Evolutionary conservation across 1,284 basidiomycete species (phyloP).

Genomic region (Trichosporon inkin): DNA sequence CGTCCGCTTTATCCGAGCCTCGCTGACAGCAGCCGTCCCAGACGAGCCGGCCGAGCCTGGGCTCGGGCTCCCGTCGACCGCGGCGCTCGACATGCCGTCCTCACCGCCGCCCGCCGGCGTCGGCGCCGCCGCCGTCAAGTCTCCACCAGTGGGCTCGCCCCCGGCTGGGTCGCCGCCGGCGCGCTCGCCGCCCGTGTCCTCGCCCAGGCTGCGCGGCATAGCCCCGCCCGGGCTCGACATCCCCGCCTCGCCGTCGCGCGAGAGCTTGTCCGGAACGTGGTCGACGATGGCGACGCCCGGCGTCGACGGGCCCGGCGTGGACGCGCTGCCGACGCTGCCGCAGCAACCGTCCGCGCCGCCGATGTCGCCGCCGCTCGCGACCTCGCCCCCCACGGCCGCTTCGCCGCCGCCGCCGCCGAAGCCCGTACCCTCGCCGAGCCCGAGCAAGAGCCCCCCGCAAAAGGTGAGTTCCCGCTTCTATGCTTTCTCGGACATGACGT

Average conservation of each 20-base stretch:
- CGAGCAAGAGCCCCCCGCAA: neutral
- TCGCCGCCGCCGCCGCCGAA: conserved; percentile 6
- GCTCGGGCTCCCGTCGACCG: neutral
- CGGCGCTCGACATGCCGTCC: conserved; percentile 1
- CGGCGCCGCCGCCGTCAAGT: no score
- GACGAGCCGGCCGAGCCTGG: conserved; percentile 14
- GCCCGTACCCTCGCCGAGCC: neutral
- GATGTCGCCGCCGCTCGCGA: neutral
- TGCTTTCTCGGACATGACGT: no score
- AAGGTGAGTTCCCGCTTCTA: no score
- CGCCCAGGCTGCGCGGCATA: neutral
- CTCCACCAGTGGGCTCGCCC: no score
- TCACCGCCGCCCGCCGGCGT: conserved; percentile 18
- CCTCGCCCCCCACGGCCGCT: neutral
- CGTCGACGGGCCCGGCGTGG: conserved; percentile 29
- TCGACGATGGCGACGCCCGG: conserved; percentile 48
- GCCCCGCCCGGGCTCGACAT: neutral
- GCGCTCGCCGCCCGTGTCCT: no score
- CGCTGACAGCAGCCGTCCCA: conserved; percentile 29
- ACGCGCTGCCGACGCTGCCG: conserved; percentile 3
- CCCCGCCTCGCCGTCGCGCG: conserved; percentile 15
- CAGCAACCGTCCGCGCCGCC: neutral
- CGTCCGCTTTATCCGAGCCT: no score
- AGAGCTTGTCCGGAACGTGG: conserved; percentile 27
- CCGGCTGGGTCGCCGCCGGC: no score